Percentiles rank a stretch among this genome's conserved stretches.
phyloP scores from a whole-genome alignment of 192 early-diverging fungal genomes.

The Entophlyctis helioformis region DNA sequence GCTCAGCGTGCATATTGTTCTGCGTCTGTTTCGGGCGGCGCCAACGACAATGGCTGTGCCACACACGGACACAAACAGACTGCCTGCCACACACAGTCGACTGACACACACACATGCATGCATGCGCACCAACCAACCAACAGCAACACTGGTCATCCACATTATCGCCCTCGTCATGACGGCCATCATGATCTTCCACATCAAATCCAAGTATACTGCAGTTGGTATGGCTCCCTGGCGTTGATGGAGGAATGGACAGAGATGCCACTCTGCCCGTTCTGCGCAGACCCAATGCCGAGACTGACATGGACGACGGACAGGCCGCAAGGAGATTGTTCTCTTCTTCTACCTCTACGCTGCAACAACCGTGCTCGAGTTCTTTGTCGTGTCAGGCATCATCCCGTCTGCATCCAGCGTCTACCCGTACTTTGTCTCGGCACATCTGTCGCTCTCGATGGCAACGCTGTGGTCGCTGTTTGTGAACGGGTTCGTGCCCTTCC shows the following conservation, averaged over 20 bases:
- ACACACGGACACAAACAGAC: too few relatives aligned
- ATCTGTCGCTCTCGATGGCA: constrained; percentile 68
- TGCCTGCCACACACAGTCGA: too few relatives aligned
- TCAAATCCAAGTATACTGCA: constrained; percentile 95
- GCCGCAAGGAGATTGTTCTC: constrained; percentile 96
- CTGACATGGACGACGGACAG: constrained; percentile 22
- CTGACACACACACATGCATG: background rate
- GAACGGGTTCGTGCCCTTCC: constrained; percentile 93
- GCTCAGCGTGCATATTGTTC: background rate
- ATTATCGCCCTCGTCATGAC: constrained; percentile 92
- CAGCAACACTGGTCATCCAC: constrained; percentile 86
- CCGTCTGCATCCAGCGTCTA: constrained; percentile 48
- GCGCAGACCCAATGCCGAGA: background rate
- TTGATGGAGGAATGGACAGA: background rate
- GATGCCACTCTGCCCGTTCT: background rate
- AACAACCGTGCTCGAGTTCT: constrained; percentile 74
- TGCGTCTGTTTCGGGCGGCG: background rate
- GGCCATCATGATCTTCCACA: constrained; percentile 95
- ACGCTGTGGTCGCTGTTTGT: constrained; percentile 88
- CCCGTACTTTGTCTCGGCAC: constrained; percentile 75
- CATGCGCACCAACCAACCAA: constrained; percentile 1
- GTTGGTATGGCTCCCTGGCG: constrained; percentile 73
- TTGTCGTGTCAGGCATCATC: constrained; percentile 87
- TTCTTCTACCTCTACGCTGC: constrained; percentile 95
- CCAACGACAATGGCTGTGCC: background rate